phyloP scores from a whole-genome alignment of 1,139 yeast genomes.

The Candida dubliniensis region DNA sequence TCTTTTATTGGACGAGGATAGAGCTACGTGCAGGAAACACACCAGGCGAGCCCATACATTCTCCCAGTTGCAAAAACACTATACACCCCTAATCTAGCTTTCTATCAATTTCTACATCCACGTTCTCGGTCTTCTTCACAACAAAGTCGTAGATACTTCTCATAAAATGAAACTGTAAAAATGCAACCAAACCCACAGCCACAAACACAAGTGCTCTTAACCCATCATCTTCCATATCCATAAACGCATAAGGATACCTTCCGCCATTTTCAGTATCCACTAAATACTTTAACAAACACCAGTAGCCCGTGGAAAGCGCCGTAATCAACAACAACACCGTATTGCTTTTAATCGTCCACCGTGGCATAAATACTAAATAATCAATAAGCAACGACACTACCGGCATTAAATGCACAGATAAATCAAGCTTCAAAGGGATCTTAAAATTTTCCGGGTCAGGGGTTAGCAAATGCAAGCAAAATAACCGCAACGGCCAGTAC shows the following conservation, averaged over 20 bases:
- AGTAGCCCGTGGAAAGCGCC: conserved; percentile 48
- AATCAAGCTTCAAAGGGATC: conserved; percentile 52
- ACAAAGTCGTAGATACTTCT: conserved; percentile 26
- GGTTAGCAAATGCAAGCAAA: conserved; percentile 42
- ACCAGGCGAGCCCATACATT: background rate
- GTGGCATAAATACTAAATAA: conserved; percentile 55
- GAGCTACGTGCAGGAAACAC: background rate
- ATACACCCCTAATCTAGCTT: conserved; percentile 13
- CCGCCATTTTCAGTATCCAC: conserved; percentile 49
- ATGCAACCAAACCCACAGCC: conserved; percentile 48
- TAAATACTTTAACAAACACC: conserved; percentile 49
- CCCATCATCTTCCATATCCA: conserved; percentile 50
- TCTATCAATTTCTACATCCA: conserved; percentile 18
- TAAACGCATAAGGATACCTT: conserved; percentile 65
- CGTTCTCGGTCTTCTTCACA: conserved; percentile 19
- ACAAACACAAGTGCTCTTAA: conserved; percentile 50
- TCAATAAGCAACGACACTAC: conserved; percentile 50
- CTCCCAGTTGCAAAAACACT: background rate
- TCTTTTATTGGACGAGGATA: background rate
- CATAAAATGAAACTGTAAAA: conserved; percentile 32
- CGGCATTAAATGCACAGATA: conserved; percentile 62
- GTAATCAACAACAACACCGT: conserved; percentile 43
- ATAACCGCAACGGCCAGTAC: conserved; percentile 66
- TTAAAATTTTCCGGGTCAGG: conserved; percentile 30
- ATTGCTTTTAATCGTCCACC: conserved; percentile 36